phyloP scores from a whole-genome alignment of 148 eudicot genomes.

The Silene conica region DNA sequence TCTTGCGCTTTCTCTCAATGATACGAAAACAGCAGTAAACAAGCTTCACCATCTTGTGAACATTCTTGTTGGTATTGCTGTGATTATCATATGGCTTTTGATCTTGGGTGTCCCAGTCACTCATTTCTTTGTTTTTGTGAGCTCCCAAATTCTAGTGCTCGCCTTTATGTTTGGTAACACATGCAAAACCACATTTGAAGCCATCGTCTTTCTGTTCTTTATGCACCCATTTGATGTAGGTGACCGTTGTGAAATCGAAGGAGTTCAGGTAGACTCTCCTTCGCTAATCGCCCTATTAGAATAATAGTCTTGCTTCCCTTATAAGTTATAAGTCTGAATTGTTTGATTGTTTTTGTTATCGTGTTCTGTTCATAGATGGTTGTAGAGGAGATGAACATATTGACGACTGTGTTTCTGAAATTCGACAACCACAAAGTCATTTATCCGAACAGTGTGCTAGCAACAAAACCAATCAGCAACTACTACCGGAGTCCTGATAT shows the following conservation, averaged over 20 bases:
- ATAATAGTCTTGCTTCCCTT: too few species aligned
- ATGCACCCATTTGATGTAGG: slow-evolving; percentile 37
- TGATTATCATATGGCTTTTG: slow-evolving; percentile 59
- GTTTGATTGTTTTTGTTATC: neutral
- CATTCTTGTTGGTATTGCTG: slow-evolving; percentile 38
- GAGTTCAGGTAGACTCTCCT: slow-evolving; percentile 54
- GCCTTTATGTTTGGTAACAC: slow-evolving; percentile 67
- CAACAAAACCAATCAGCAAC: slow-evolving; percentile 69
- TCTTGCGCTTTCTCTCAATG: slow-evolving; percentile 72
- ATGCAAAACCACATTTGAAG: slow-evolving; percentile 80
- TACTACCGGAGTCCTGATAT: slow-evolving; percentile 82
- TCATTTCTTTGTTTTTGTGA: slow-evolving; percentile 55
- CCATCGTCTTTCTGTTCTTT: slow-evolving; percentile 74
- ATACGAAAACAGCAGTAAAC: slow-evolving; percentile 84
- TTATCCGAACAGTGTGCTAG: slow-evolving; percentile 70
- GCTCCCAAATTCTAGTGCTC: slow-evolving; percentile 57
- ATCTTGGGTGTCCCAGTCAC: slow-evolving; percentile 56
- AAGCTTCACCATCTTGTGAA: slow-evolving; percentile 65
- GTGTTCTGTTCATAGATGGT: slow-evolving; percentile 47
- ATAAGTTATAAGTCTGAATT: too few species aligned
- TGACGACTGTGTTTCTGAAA: slow-evolving; percentile 68
- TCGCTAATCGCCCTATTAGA: too few species aligned
- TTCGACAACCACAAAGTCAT: slow-evolving; percentile 69
- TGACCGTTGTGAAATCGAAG: slow-evolving; percentile 43
- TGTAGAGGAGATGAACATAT: slow-evolving; percentile 82